Conservation (phyloP, 352 stramenopile species). For the Globisporangium echinulatum region DNA sequence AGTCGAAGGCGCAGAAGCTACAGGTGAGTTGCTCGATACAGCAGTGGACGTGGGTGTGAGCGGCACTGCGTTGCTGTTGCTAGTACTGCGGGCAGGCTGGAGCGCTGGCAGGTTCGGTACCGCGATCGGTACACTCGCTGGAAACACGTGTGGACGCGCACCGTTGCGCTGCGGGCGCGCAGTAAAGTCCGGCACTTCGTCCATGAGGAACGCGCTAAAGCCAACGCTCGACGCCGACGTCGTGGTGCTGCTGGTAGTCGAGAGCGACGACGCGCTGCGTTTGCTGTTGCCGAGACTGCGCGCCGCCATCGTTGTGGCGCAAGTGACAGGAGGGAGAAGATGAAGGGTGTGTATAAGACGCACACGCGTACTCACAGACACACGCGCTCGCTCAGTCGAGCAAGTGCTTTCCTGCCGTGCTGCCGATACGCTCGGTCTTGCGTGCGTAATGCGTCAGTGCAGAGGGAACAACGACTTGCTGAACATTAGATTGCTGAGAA, state of each 20-base stretch:
- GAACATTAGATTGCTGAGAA: too few species aligned
- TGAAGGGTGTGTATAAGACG: too few species aligned
- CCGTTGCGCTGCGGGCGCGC: constrained; percentile 12
- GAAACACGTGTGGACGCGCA: constrained; percentile 16
- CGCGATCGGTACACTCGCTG: constrained; percentile 6
- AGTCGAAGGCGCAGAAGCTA: background rate
- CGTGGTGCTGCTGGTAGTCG: background rate
- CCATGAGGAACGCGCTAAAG: constrained; percentile 60
- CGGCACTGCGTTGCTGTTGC: background rate
- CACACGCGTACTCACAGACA: too few species aligned
- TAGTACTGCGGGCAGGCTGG: background rate
- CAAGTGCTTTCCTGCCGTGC: too few species aligned
- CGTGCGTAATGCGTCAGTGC: too few species aligned
- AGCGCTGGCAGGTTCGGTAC: constrained; percentile 1
- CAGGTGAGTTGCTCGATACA: background rate
- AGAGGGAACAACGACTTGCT: too few species aligned
- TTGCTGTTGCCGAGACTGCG: constrained; percentile 7
- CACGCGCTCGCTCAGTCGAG: too few species aligned
- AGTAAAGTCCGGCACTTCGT: constrained; percentile 29
- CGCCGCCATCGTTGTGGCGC: constrained; percentile 1
- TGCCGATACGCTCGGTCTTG: too few species aligned
- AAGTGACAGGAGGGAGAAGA: too few species aligned
- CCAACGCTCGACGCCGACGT: constrained; percentile 15
- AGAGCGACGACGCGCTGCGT: constrained; percentile 1
- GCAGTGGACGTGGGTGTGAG: background rate